phyloP scores from a whole-genome alignment of 2,329 filamentous ascomycete species.

The Zymoseptoria ardabiliae region DNA sequence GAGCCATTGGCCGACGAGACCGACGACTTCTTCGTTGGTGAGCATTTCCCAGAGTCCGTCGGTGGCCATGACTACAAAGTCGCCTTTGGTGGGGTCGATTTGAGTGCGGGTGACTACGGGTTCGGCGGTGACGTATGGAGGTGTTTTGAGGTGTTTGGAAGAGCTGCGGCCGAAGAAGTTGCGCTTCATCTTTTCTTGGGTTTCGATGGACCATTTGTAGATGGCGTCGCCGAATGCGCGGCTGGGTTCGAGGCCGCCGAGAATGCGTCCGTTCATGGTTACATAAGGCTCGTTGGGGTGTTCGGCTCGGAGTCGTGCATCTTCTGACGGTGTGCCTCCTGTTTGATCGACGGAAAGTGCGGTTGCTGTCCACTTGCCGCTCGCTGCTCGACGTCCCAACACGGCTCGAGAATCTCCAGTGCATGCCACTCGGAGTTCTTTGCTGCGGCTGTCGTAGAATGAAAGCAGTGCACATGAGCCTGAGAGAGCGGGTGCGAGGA shows the following conservation, averaged over 20 bases:
- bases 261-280: slow-evolving; percentile 77
- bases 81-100: slow-evolving; percentile 78
- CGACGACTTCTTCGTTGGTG: slow-evolving; percentile 95
- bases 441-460: slow-evolving; percentile 85
- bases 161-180: slow-evolving; percentile 83
- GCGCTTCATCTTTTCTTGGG: slow-evolving; percentile 71
- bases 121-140: slow-evolving; percentile 95
- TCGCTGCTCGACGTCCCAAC: slow-evolving; percentile 67
- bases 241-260: slow-evolving; percentile 86
- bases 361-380: slow-evolving; percentile 88
- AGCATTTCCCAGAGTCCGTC: slow-evolving; percentile 99
- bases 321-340: slow-evolving; percentile 79
- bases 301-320: slow-evolving; percentile 69
- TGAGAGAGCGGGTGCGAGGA: slow-evolving; percentile 85
- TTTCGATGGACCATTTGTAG: slow-evolving; percentile 91
- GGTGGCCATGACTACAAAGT: slow-evolving; percentile 93
- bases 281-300: slow-evolving; percentile 88
- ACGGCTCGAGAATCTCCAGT: slow-evolving; percentile 96
- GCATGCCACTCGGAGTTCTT: slow-evolving; percentile 86
- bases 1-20: slow-evolving; percentile 93
- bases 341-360: slow-evolving; percentile 90
- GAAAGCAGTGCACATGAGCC: slow-evolving; percentile 95
- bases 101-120: slow-evolving; percentile 90
- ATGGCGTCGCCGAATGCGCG: slow-evolving; percentile 92
- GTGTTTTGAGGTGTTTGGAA: slow-evolving; percentile 72